A percentile compares a stretch with the other conserved stretches of the same genome.
These are phyloP conservation scores for Phialemoniopsis sp. DNA, from an alignment of 2,329 filamentous ascomycete species.

Conservation along the genomic window DNA sequence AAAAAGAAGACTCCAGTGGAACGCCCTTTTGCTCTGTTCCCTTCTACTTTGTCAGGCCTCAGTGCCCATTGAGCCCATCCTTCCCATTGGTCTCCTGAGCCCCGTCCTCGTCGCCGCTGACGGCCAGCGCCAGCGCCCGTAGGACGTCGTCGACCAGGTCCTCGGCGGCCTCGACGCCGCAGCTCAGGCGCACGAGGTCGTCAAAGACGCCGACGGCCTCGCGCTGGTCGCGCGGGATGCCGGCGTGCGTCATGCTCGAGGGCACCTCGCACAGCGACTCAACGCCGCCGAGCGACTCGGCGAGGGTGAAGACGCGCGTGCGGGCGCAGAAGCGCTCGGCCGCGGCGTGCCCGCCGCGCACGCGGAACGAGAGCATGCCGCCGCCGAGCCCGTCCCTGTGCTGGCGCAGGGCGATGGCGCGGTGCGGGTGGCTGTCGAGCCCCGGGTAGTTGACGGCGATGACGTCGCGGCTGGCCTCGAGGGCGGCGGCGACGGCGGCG, in stretches of 20 bases:
- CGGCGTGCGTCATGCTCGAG: slow-evolving; percentile 93
- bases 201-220: slow-evolving; percentile 94
- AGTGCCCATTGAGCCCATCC: slow-evolving; percentile 10
- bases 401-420: slow-evolving; percentile 80
- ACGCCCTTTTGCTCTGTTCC: no score
- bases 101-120: slow-evolving; percentile 23
- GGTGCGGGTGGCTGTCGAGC: slow-evolving; percentile 80
- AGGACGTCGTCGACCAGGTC: slow-evolving; percentile 81
- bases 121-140: slow-evolving; percentile 73
- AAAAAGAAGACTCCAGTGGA: no score
- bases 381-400: slow-evolving; percentile 93
- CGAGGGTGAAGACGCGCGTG: slow-evolving; percentile 87
- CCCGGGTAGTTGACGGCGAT: slow-evolving; percentile 94
- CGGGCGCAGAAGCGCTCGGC: slow-evolving; percentile 89
- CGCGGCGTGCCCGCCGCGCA: slow-evolving; percentile 78
- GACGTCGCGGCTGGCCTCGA: slow-evolving; percentile 66
- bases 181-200: slow-evolving; percentile 89
- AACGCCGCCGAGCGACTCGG: slow-evolving; percentile 83
- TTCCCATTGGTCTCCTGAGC: slow-evolving; percentile 15
- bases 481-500: slow-evolving; percentile 66
- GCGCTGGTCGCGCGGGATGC: slow-evolving; percentile 84
- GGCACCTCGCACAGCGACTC: slow-evolving; percentile 91
- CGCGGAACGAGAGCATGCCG: slow-evolving; percentile 96
- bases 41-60: background rate
- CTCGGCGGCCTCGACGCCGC: slow-evolving; percentile 85